phyloP scores from a whole-genome alignment of 305 asterid species.

The Galium porrigens region DNA sequence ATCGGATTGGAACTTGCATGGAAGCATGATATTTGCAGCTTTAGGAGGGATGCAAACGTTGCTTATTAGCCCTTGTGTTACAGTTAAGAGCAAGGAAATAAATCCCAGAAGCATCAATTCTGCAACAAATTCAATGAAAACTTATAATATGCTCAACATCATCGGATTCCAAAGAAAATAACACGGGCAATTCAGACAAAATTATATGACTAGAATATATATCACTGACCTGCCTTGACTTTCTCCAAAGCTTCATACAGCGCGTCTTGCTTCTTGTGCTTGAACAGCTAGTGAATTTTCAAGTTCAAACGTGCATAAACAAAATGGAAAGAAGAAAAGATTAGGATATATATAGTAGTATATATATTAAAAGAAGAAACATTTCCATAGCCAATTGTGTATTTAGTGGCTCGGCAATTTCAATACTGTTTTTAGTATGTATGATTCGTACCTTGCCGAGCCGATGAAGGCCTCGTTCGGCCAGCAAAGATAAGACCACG shows the following conservation, averaged over 20 bases:
- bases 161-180: not conserved
- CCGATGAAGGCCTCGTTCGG: conserved; percentile 55
- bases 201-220: not conserved
- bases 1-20: conserved; percentile 32
- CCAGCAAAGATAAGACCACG: conserved; percentile 50
- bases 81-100: conserved; percentile 61
- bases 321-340: not conserved
- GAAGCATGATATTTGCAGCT: conserved; percentile 53
- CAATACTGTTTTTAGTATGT: too few relatives aligned
- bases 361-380: too few relatives aligned
- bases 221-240: not conserved
- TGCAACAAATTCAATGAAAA: conserved; percentile 18
- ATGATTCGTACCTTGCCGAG: conserved; percentile 51
- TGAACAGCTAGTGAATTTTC: conserved; percentile 26
- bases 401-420: too few relatives aligned
- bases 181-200: not conserved
- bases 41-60: conserved; percentile 42
- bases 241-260: conserved; percentile 57
- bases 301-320: conserved; percentile 1
- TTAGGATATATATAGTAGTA: too few relatives aligned
- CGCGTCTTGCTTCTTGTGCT: conserved; percentile 36
- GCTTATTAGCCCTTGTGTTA: conserved; percentile 46
- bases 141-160: not conserved
- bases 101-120: conserved; percentile 92
- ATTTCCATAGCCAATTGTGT: too few relatives aligned